Percentiles rank a stretch among this genome's conserved stretches.
Conservation (phyloP, 768 basidiomycete species). For the Tremella mesenterica region DNA sequence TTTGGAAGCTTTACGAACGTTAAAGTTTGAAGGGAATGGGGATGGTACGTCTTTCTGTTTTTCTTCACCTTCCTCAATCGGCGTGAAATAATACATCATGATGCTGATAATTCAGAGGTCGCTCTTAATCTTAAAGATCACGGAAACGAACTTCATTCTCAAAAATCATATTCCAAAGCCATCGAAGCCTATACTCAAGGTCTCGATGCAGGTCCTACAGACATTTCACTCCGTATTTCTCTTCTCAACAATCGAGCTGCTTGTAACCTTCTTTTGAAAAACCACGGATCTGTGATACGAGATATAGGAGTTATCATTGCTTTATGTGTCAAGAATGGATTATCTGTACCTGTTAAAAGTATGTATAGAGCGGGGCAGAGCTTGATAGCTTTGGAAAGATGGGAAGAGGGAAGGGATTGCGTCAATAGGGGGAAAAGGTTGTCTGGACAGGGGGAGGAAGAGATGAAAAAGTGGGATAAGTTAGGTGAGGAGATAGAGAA, state of each 20-base stretch:
- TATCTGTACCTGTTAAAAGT: slow-evolving; percentile 59
- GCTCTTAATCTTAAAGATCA: slow-evolving; percentile 89
- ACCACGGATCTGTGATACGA: slow-evolving; percentile 73
- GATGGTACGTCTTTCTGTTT: slow-evolving; percentile 63
- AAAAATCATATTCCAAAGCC: slow-evolving; percentile 79
- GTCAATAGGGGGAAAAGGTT: slow-evolving; percentile 52
- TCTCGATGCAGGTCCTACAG: slow-evolving; percentile 70
- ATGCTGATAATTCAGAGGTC: slow-evolving; percentile 53
- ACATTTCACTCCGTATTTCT: slow-evolving; percentile 48
- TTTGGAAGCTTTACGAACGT: slow-evolving; percentile 72
- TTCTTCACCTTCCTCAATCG: too few relatives aligned
- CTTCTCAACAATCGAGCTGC: slow-evolving; percentile 84
- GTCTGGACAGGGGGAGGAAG: slow-evolving; percentile 1
- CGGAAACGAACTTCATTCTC: slow-evolving; percentile 88
- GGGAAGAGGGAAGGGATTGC: slow-evolving; percentile 75
- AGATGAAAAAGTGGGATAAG: slow-evolving; percentile 45
- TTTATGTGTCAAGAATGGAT: slow-evolving; percentile 11
- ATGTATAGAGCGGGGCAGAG: slow-evolving; percentile 77
- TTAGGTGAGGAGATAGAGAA: slow-evolving; percentile 42
- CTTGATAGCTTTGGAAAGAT: slow-evolving; percentile 61
- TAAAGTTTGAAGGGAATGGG: slow-evolving; percentile 81
- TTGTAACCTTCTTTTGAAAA: slow-evolving; percentile 82
- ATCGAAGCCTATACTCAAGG: slow-evolving; percentile 83
- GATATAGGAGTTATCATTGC: slow-evolving; percentile 49
- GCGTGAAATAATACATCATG: background rate